These are phyloP conservation scores for Verbena officinalis DNA, from an alignment of 257 asterid genomes.

Conservation along the genomic window DNA sequence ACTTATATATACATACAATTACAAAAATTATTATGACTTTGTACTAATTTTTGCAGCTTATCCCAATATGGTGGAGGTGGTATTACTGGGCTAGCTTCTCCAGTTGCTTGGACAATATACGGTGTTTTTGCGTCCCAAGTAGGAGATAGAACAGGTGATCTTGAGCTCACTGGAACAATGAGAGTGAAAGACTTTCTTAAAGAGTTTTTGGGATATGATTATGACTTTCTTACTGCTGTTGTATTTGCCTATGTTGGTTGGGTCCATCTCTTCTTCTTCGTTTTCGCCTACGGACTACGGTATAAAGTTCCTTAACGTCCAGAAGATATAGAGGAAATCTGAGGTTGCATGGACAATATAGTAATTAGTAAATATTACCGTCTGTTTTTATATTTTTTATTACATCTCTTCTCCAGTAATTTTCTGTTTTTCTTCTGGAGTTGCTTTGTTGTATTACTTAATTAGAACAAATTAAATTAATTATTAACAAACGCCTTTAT, in stretches of 20 bases:
- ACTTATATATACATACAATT: too few relatives aligned
- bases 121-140: constrained; percentile 65
- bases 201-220: constrained; percentile 59
- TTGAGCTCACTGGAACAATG: constrained; percentile 27
- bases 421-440: background rate
- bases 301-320: constrained; percentile 84
- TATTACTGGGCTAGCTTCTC: constrained; percentile 95
- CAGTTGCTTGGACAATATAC: constrained; percentile 78
- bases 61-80: constrained; percentile 94
- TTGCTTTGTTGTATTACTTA: constrained; percentile 1
- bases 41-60: constrained; percentile 47
- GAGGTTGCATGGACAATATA: background rate
- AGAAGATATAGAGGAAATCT: constrained; percentile 45
- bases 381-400: background rate
- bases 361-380: background rate
- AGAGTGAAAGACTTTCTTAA: constrained; percentile 46
- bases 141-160: constrained; percentile 46
- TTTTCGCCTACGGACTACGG: constrained; percentile 82
- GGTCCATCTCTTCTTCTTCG: constrained; percentile 80
- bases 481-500: too few relatives aligned
- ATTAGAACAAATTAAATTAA: too few relatives aligned
- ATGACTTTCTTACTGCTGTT: constrained; percentile 62
- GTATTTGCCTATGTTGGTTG: constrained; percentile 82
- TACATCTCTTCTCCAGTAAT: background rate
- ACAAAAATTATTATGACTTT: background rate